Percentiles rank a stretch among this genome's conserved stretches.
phyloP scores from a whole-genome alignment of 2,329 filamentous ascomycete genomes.

The Aspergillus sp. region DNA sequence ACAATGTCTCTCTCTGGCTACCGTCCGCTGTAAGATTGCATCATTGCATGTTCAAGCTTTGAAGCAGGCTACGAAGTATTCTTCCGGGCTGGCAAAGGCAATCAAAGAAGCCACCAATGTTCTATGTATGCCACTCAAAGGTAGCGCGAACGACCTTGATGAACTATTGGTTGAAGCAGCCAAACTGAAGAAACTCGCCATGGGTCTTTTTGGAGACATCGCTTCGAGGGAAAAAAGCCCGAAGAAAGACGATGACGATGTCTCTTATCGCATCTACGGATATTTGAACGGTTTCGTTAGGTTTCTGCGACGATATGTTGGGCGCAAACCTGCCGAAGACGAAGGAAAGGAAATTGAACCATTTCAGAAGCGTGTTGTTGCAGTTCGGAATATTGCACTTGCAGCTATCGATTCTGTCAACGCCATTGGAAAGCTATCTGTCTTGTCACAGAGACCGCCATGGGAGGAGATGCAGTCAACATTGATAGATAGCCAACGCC shows the following conservation, averaged over 20 bases:
- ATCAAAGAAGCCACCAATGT: constrained; percentile 37
- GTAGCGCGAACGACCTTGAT: constrained; percentile 44
- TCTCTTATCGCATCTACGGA: constrained; percentile 32
- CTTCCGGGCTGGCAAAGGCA: constrained; percentile 25
- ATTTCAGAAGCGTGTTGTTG: constrained; percentile 33
- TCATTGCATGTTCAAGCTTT: constrained; percentile 38
- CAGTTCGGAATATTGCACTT: constrained; percentile 40
- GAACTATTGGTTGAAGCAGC: constrained; percentile 47
- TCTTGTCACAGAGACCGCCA: constrained; percentile 37
- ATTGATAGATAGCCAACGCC: constrained; percentile 38
- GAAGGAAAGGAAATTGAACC: constrained; percentile 32
- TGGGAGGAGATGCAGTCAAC: constrained; percentile 43
- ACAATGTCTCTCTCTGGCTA: constrained; percentile 38
- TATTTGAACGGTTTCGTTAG: constrained; percentile 43
- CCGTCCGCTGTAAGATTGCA: constrained; percentile 43
- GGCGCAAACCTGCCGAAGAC: constrained; percentile 30
- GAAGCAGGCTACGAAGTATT: constrained; percentile 25
- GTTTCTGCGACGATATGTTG: constrained; percentile 46
- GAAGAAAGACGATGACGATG: constrained; percentile 20
- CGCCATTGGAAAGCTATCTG: constrained; percentile 42
- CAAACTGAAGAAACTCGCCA: constrained; percentile 45
- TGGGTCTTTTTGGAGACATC: constrained; percentile 38
- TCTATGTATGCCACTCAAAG: constrained; percentile 41
- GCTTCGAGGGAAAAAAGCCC: constrained; percentile 25
- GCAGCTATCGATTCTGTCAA: constrained; percentile 45